Evolutionary conservation across 352 stramenopile species (phyloP).

Genomic region (Plasmopara viticola): DNA sequence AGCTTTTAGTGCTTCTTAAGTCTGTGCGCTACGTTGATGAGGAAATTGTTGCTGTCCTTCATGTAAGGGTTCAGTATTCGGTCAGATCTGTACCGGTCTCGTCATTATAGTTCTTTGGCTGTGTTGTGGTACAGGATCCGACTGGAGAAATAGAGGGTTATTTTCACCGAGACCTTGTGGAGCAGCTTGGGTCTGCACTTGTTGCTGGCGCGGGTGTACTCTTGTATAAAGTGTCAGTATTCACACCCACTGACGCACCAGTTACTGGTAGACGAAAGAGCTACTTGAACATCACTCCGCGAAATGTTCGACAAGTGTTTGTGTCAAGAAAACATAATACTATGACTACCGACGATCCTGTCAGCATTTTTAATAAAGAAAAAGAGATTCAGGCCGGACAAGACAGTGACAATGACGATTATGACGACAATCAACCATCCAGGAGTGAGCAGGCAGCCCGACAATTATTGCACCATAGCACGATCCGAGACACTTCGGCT

Average conservation of each 20-base stretch:
- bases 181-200: slow-evolving; percentile 56
- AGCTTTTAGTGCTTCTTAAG: slow-evolving; percentile 74
- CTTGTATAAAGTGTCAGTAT: slow-evolving; percentile 67
- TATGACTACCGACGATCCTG: slow-evolving; percentile 22
- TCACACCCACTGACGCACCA: slow-evolving; percentile 46
- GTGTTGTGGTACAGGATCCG: slow-evolving; percentile 42
- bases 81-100: background rate
- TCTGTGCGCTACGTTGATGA: slow-evolving; percentile 78
- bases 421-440: slow-evolving; percentile 16
- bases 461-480: slow-evolving; percentile 37
- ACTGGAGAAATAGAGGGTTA: slow-evolving; percentile 74
- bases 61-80: slow-evolving; percentile 26
- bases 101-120: background rate
- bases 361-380: slow-evolving; percentile 52
- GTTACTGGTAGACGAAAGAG: slow-evolving; percentile 40
- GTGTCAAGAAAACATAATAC: slow-evolving; percentile 23
- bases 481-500: slow-evolving; percentile 50
- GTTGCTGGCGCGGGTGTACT: slow-evolving; percentile 41
- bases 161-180: slow-evolving; percentile 74
- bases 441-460: slow-evolving; percentile 21
- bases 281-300: slow-evolving; percentile 67
- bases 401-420: slow-evolving; percentile 33
- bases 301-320: slow-evolving; percentile 61
- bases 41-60: slow-evolving; percentile 70
- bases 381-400: slow-evolving; percentile 25